Evolutionary conservation across 2,329 filamentous ascomycete species (phyloP).

Genomic region (Hypocreales sp.): DNA sequence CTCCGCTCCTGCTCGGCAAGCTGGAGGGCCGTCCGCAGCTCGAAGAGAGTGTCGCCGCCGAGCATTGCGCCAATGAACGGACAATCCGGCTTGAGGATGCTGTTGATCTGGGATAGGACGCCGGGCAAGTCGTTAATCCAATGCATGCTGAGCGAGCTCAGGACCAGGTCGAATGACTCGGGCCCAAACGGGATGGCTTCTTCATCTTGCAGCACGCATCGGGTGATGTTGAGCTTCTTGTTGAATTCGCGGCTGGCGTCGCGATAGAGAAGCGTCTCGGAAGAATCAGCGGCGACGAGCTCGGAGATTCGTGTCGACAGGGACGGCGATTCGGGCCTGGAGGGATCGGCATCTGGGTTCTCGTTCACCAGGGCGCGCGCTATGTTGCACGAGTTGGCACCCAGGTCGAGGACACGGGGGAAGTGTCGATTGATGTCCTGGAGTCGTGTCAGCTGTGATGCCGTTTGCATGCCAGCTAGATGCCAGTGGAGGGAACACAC

Average conservation of each 20-base stretch:
- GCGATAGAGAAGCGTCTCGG: constrained; percentile 60
- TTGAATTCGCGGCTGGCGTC: constrained; percentile 67
- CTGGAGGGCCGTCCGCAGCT: constrained; percentile 85
- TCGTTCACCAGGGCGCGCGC: constrained; percentile 63
- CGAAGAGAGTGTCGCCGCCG: constrained; percentile 84
- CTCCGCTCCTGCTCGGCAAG: constrained; percentile 79
- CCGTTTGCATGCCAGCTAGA: too few relatives aligned
- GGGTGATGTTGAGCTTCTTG: constrained; percentile 51
- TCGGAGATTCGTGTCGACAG: constrained; percentile 56
- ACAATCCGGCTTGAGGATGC: constrained; percentile 72
- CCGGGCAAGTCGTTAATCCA: constrained; percentile 96
- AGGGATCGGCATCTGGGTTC: constrained; percentile 46
- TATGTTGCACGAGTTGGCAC: constrained; percentile 91
- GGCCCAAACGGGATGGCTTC: constrained; percentile 63
- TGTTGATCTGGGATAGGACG: constrained; percentile 70
- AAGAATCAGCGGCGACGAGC: constrained; percentile 72
- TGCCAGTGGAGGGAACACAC: constrained; percentile 31
- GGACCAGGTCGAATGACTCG: constrained; percentile 71
- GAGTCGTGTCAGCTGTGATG: too few relatives aligned
- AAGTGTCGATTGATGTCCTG: constrained; percentile 89
- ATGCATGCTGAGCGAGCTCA: constrained; percentile 81
- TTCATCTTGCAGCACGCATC: constrained; percentile 59
- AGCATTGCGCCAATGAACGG: constrained; percentile 96
- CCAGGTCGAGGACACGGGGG: constrained; percentile 73
- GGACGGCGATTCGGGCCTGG: constrained; percentile 44